Percentiles rank a stretch among this genome's conserved stretches.
Conservation (phyloP, 352 stramenopile genomes). For the Globisporangium megalacanthum region DNA sequence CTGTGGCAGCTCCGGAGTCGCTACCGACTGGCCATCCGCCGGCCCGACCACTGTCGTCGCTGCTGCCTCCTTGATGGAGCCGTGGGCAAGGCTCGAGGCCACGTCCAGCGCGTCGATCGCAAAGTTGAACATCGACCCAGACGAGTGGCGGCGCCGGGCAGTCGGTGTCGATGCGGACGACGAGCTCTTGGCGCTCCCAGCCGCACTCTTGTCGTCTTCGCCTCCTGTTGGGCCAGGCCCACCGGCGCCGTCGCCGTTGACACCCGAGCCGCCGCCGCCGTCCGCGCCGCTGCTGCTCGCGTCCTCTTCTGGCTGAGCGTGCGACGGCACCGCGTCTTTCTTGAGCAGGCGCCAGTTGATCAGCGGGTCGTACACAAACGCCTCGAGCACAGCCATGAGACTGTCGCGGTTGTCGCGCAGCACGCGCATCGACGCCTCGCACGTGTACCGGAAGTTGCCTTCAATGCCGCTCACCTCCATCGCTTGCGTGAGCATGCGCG, state of each 20-base stretch:
- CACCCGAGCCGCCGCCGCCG: slow-evolving; percentile 2
- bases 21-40: slow-evolving; percentile 48
- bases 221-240: neutral
- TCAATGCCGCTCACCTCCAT: slow-evolving; percentile 99
- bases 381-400: slow-evolving; percentile 99
- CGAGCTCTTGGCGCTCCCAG: slow-evolving; percentile 56
- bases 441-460: slow-evolving; percentile 99
- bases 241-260: slow-evolving; percentile 6
- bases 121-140: slow-evolving; percentile 56
- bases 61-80: slow-evolving; percentile 57
- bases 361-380: slow-evolving; percentile 99
- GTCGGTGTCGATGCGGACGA: slow-evolving; percentile 32
- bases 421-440: slow-evolving; percentile 97
- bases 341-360: slow-evolving; percentile 98
- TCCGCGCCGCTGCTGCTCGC: slow-evolving; percentile 8
- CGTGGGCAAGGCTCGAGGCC: slow-evolving; percentile 40
- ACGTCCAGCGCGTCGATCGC: slow-evolving; percentile 57
- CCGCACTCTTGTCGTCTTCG: slow-evolving; percentile 28
- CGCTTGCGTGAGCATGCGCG: slow-evolving; percentile 96
- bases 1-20: slow-evolving; percentile 62
- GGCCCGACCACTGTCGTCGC: slow-evolving; percentile 46
- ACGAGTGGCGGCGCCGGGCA: slow-evolving; percentile 53
- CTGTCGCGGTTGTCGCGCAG: slow-evolving; percentile 98
- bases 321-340: slow-evolving; percentile 73
- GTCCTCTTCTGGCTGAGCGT: slow-evolving; percentile 60